These are phyloP conservation scores for Geranium incanum DNA, from an alignment of 441 rosid species.

Conservation along the genomic window DNA sequence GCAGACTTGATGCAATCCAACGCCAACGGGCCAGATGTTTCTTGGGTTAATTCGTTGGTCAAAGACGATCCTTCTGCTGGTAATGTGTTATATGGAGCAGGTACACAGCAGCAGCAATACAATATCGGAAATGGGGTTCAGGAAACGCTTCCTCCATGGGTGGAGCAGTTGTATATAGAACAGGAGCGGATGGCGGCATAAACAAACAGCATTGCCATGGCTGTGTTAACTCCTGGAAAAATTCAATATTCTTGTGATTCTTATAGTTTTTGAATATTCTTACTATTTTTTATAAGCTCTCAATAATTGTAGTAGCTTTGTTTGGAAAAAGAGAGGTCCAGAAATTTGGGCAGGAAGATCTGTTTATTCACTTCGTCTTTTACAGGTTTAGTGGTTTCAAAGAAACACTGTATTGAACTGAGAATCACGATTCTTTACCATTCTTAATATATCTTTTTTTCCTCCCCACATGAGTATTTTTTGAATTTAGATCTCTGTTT, in stretches of 20 bases:
- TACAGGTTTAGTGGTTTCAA: no score
- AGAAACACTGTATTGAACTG: no score
- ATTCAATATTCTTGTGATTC: not conserved
- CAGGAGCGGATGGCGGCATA: slow-evolving; percentile 68
- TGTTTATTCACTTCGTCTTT: no score
- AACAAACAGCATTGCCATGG: not conserved
- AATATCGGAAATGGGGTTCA: slow-evolving; percentile 27
- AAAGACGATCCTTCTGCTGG: slow-evolving; percentile 41
- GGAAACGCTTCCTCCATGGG: slow-evolving; percentile 49
- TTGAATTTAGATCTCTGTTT: no score
- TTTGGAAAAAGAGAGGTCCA: not conserved
- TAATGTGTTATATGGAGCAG: slow-evolving; percentile 29
- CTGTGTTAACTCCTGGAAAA: not conserved
- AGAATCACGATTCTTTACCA: no score
- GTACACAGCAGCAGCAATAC: slow-evolving; percentile 32
- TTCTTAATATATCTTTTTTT: no score
- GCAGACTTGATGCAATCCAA: slow-evolving; percentile 19
- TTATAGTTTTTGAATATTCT: not conserved
- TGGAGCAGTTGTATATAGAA: slow-evolving; percentile 71
- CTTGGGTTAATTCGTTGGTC: slow-evolving; percentile 79
- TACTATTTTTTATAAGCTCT: not conserved
- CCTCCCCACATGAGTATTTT: no score
- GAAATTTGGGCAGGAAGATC: not conserved
- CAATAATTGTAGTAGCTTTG: not conserved
- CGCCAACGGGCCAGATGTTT: slow-evolving; percentile 58